Evolutionary conservation across 768 basidiomycete genomes (phyloP).

Genomic region (Podaxis sp.): DNA sequence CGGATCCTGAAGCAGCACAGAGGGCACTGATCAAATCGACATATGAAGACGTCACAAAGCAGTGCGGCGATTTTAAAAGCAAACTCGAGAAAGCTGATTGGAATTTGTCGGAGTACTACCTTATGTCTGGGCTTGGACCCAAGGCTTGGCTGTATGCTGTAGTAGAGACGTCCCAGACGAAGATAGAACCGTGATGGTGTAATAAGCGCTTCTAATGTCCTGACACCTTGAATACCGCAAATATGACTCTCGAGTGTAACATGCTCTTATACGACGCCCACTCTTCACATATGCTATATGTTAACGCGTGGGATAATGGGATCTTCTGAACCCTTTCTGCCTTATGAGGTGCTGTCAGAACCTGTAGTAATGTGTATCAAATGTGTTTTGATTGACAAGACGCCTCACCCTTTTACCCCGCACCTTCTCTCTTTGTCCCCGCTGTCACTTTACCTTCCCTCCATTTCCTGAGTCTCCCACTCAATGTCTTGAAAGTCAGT

Average conservation of each 20-base stretch:
- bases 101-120: conserved; percentile 1
- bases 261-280: not conserved
- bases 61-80: not conserved
- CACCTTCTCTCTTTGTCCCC: not conserved
- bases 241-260: not conserved
- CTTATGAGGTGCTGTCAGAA: not conserved
- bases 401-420: not conserved
- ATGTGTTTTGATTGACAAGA: not conserved
- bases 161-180: not conserved
- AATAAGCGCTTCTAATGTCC: not conserved
- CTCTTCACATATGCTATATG: not conserved
- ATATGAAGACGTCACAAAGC: not conserved
- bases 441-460: not conserved
- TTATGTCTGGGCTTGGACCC: conserved; percentile 5
- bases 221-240: not conserved
- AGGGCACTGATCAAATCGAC: not conserved
- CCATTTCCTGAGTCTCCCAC: not conserved
- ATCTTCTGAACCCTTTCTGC: not conserved
- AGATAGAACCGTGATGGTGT: not conserved
- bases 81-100: conserved; percentile 1
- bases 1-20: not conserved
- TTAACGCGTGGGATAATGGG: not conserved
- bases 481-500: not conserved
- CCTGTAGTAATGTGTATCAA: not conserved
- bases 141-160: conserved; percentile 1